phyloP scores from a whole-genome alignment of 805 yeast genomes.

The Ogataea pilisensis region DNA sequence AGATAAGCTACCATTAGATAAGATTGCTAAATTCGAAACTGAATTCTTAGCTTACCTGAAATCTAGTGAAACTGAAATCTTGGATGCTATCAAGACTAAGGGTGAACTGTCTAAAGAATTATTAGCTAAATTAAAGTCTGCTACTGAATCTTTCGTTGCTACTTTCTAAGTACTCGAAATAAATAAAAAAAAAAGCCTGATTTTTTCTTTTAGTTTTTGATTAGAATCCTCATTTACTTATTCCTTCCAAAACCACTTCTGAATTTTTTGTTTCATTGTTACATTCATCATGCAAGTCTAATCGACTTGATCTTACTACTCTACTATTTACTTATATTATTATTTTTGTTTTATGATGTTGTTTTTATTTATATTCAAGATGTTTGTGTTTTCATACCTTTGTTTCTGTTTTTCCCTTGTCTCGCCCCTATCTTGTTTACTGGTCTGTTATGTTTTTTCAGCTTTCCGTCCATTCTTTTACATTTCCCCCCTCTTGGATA shows the following conservation, averaged over 20 bases:
- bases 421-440: neutral
- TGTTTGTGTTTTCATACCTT: slow-evolving; percentile 2
- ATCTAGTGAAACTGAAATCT: slow-evolving; percentile 81
- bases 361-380: slow-evolving; percentile 18
- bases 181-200: slow-evolving; percentile 1
- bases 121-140: slow-evolving; percentile 82
- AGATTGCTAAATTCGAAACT: slow-evolving; percentile 87
- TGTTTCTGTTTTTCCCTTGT: neutral
- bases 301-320: neutral
- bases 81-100: slow-evolving; percentile 77
- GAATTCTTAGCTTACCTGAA: slow-evolving; percentile 89
- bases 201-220: slow-evolving; percentile 1
- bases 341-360: slow-evolving; percentile 11
- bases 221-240: too few species aligned
- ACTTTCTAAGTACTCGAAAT: slow-evolving; percentile 68
- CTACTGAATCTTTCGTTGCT: slow-evolving; percentile 89
- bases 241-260: too few species aligned
- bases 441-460: neutral
- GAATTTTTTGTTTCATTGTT: slow-evolving; percentile 2
- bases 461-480: too few species aligned
- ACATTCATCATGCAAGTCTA: slow-evolving; percentile 3
- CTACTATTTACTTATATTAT: neutral
- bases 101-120: slow-evolving; percentile 90
- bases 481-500: neutral
- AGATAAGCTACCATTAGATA: slow-evolving; percentile 78